Conservation (phyloP, 306 rosid genomes). For the Rubus idaeus region DNA sequence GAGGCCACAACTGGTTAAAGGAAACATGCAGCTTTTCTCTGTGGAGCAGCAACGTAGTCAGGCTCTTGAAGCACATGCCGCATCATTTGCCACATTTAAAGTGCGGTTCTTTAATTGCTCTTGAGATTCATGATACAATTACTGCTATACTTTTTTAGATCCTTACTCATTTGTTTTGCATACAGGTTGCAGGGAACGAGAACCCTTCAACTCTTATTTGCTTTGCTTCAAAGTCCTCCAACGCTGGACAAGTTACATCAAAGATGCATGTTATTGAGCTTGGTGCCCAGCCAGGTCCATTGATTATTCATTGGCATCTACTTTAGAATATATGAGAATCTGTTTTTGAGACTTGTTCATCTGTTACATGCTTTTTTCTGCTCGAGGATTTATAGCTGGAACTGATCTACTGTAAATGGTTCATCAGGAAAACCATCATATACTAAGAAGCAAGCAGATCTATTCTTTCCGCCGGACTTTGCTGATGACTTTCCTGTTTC, state of each 20-base stretch:
- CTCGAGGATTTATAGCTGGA: conserved; percentile 9
- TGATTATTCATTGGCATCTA: conserved; percentile 1
- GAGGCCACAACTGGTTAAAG: conserved; percentile 84
- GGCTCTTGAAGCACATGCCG: conserved; percentile 93
- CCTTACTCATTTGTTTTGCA: conserved; percentile 22
- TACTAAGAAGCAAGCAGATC: conserved; percentile 74
- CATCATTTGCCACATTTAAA: conserved; percentile 67
- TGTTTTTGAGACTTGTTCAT: background rate
- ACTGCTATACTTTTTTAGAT: conserved; percentile 16
- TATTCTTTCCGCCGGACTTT: conserved; percentile 83
- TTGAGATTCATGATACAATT: conserved; percentile 19
- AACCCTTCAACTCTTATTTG: conserved; percentile 67
- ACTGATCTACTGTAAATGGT: conserved; percentile 24
- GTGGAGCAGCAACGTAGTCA: conserved; percentile 85
- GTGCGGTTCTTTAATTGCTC: conserved; percentile 34
- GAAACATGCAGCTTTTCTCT: conserved; percentile 85
- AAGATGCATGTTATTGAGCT: conserved; percentile 88
- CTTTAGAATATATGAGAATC: background rate
- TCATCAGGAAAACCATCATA: conserved; percentile 70
- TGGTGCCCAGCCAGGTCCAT: conserved; percentile 81
- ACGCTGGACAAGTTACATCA: conserved; percentile 72
- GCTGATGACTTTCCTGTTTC: conserved; percentile 89
- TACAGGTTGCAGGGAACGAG: conserved; percentile 71
- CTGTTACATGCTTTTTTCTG: conserved; percentile 5
- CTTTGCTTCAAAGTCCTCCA: conserved; percentile 68